Base-by-base conservation (phyloP, 1,139 yeast species). In the Saccharomycopsis hybrid region DNA sequence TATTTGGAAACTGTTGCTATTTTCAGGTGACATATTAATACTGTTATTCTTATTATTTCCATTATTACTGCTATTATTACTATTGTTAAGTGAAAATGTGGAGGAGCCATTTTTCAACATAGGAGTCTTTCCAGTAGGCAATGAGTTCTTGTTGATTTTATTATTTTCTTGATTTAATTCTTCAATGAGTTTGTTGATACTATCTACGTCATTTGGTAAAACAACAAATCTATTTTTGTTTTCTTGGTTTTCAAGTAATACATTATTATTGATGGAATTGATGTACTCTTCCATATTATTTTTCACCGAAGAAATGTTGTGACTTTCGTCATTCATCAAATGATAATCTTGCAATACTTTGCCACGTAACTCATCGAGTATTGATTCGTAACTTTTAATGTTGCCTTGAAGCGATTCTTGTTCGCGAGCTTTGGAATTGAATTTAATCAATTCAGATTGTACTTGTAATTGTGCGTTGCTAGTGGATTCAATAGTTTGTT, bases 51-150 rank as follows among this genome's bases (percentile, higher is more conserved):
- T 32, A 9, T 25, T 18, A 33, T 8, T 18, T 32, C 46, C 41
- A 9, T 31, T 11, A 24, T 8, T 18, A 18, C 2, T 31, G 11
- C 4, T 27, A 3, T 36, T 27, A n/a, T 13, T n/a, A 7, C 27
- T 39, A 13, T 38, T n/a, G 11, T 41, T n/a, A 5, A 13, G 8
- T 7, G 18, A 37, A 4, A 35, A 24, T 32, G 3, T 25, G 28
- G 11, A 28, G 18, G 30, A 25, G 9, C 18, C 29, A 5, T 30
- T 11, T 28, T 33, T 25, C 4, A 32, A n/a, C 44, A 53, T 54
- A 9, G 65, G 65, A 1, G 64, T 62, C 31, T 60, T 61, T 1
- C 64, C 64, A 0, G 63, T 59, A 3, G 65, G 62, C 9, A 62
- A 36, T 2, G 58, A 46, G 7, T 56, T 51, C 33, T 51, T 55